Percentiles rank a stretch among this genome's conserved stretches.
These are phyloP conservation scores for Vigna trinervia DNA, from an alignment of 306 rosid genomes.

Conservation along the genomic window DNA sequence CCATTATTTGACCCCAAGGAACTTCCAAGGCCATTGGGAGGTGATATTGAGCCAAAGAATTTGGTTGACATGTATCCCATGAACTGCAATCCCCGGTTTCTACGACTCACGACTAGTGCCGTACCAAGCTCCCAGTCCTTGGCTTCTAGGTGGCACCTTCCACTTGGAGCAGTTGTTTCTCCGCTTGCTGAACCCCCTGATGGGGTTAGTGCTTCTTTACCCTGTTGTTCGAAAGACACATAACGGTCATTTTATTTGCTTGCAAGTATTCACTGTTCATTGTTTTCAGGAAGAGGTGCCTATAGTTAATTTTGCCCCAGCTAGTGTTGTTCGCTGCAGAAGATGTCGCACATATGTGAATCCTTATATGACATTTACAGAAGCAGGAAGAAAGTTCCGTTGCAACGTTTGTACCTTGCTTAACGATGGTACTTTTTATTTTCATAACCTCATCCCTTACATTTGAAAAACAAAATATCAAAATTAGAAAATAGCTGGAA, in stretches of 20 bases:
- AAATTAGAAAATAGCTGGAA: constrained; percentile 24
- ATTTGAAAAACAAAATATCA: constrained; percentile 2
- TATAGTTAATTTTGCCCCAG: constrained; percentile 75
- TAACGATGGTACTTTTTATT: constrained; percentile 82
- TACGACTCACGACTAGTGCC: constrained; percentile 85
- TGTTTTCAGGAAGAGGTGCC: constrained; percentile 89
- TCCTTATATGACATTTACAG: constrained; percentile 91
- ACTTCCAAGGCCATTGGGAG: constrained; percentile 90
- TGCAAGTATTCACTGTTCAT: constrained; percentile 37
- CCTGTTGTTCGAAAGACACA: constrained; percentile 32
- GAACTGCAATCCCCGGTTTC: constrained; percentile 80
- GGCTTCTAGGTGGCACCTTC: constrained; percentile 97
- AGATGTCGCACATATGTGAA: constrained; percentile 97
- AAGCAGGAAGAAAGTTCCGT: constrained; percentile 95
- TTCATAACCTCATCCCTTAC: constrained; percentile 34
- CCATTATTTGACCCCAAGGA: constrained; percentile 72
- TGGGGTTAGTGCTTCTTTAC: constrained; percentile 70
- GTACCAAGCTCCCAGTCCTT: constrained; percentile 95
- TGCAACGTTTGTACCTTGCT: constrained; percentile 91
- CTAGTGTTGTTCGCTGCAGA: constrained; percentile 95
- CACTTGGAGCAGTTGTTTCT: constrained; percentile 97
- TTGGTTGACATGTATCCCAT: constrained; percentile 64
- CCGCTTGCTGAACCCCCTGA: constrained; percentile 96
- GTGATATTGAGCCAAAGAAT: constrained; percentile 77
- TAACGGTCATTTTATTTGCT: constrained; percentile 24